A percentile compares a stretch with the other conserved stretches of the same genome.
These are phyloP conservation scores for Colletotrichum horii DNA, from an alignment of 2,329 filamentous ascomycete species.

Conservation along the genomic window DNA sequence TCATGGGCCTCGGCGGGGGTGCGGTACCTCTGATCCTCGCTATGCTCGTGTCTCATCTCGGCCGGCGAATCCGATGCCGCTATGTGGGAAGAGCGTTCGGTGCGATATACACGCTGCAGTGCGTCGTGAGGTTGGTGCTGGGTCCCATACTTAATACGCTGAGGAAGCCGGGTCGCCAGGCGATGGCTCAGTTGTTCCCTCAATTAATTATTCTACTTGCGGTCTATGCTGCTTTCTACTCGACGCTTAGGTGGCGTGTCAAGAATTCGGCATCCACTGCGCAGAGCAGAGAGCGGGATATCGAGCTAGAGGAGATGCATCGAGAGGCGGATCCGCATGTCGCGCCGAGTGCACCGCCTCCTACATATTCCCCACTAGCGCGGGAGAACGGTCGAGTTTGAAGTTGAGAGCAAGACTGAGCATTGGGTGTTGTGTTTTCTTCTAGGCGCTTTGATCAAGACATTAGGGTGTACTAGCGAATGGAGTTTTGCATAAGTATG, in stretches of 20 bases:
- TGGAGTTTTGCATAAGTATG: too few species aligned
- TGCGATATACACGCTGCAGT: background rate
- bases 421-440: too few species aligned
- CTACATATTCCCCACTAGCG: background rate
- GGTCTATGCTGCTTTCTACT: background rate
- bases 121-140: background rate
- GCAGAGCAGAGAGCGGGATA: background rate
- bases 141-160: background rate
- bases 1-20: background rate
- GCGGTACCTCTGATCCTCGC: background rate
- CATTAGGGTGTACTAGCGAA: too few species aligned
- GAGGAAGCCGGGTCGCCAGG: background rate
- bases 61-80: background rate
- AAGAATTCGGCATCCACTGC: background rate
- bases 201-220: background rate
- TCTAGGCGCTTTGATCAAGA: too few species aligned
- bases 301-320: background rate
- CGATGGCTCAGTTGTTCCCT: background rate
- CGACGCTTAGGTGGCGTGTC: background rate
- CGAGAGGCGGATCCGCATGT: background rate
- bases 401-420: background rate
- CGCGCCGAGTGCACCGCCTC: background rate
- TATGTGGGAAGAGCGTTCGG: background rate
- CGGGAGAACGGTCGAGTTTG: background rate
- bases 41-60: background rate